Percentiles rank a stretch among this genome's conserved stretches.
Evolutionary conservation across 2,329 filamentous ascomycete genomes (phyloP).

Genomic region (Epicoccum sorghinum): DNA sequence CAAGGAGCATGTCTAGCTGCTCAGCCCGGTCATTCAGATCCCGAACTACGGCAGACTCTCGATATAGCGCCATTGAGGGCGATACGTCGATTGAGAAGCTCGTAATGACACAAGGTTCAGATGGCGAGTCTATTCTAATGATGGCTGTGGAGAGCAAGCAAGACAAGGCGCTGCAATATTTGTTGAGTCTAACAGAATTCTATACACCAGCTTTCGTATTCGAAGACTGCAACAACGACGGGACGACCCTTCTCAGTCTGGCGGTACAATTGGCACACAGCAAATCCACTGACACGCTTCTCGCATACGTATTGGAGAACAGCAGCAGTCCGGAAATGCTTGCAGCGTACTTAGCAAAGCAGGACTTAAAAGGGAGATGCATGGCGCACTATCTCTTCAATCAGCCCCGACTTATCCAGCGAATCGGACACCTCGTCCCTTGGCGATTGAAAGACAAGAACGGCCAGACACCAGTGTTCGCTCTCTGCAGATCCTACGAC

Average conservation of each 20-base stretch:
- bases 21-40: slow-evolving; percentile 86
- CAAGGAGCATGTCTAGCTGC: slow-evolving; percentile 82
- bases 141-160: slow-evolving; percentile 65
- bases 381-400: slow-evolving; percentile 97
- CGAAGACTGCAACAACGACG: slow-evolving; percentile 86
- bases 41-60: slow-evolving; percentile 69
- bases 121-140: slow-evolving; percentile 79
- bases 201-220: slow-evolving; percentile 75
- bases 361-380: slow-evolving; percentile 86
- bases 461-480: slow-evolving; percentile 96
- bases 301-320: slow-evolving; percentile 69
- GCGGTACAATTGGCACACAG: slow-evolving; percentile 84
- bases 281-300: slow-evolving; percentile 74
- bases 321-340: slow-evolving; percentile 63
- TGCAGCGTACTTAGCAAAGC: slow-evolving; percentile 70
- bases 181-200: slow-evolving; percentile 77
- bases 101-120: slow-evolving; percentile 70
- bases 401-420: slow-evolving; percentile 77
- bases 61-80: slow-evolving; percentile 76
- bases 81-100: slow-evolving; percentile 84
- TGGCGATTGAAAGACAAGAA: slow-evolving; percentile 95
- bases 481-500: slow-evolving; percentile 93
- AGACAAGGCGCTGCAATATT: slow-evolving; percentile 74
- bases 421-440: slow-evolving; percentile 77
- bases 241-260: slow-evolving; percentile 85